Evolutionary conservation across 805 yeast genomes (phyloP).

Genomic region (Cyberlindnera saturnus): DNA sequence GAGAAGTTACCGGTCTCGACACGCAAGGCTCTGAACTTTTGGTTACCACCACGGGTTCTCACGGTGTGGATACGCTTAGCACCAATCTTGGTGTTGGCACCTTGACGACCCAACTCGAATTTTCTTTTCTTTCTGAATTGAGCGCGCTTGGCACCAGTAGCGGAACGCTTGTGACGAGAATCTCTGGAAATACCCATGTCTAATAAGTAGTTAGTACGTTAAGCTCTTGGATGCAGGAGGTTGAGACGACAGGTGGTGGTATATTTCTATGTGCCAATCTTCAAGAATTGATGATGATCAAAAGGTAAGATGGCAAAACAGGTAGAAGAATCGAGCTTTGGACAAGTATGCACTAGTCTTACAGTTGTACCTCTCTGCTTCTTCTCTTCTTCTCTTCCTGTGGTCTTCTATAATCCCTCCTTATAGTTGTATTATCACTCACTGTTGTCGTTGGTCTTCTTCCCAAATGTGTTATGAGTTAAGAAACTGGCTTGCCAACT

Average conservation of each 20-base stretch:
- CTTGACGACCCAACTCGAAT: slow-evolving; percentile 99
- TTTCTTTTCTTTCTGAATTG: slow-evolving; percentile 99
- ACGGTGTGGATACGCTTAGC: slow-evolving; percentile 98
- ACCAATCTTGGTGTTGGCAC: slow-evolving; percentile 99
- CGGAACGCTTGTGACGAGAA: slow-evolving; percentile 99
- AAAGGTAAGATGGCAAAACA: too few relatives aligned
- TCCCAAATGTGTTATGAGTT: background rate
- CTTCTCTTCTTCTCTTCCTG: too few relatives aligned
- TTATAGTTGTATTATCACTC: background rate
- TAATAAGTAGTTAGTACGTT: slow-evolving; percentile 10
- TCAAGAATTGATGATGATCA: too few relatives aligned
- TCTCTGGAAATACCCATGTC: slow-evolving; percentile 99
- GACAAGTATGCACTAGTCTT: too few relatives aligned
- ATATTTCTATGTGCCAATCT: background rate
- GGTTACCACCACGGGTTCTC: slow-evolving; percentile 99
- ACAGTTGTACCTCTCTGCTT: too few relatives aligned
- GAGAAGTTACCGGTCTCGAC: slow-evolving; percentile 99
- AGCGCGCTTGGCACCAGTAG: slow-evolving; percentile 99
- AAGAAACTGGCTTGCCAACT: background rate
- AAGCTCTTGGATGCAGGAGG: background rate
- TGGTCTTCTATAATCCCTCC: background rate
- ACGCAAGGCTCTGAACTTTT: slow-evolving; percentile 99
- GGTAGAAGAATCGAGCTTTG: too few relatives aligned
- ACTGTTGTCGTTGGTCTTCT: slow-evolving; percentile 2
- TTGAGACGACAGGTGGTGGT: background rate